phyloP scores from a whole-genome alignment of 495 filamentous ascomycete genomes.

The Penicillium roqueforti region DNA sequence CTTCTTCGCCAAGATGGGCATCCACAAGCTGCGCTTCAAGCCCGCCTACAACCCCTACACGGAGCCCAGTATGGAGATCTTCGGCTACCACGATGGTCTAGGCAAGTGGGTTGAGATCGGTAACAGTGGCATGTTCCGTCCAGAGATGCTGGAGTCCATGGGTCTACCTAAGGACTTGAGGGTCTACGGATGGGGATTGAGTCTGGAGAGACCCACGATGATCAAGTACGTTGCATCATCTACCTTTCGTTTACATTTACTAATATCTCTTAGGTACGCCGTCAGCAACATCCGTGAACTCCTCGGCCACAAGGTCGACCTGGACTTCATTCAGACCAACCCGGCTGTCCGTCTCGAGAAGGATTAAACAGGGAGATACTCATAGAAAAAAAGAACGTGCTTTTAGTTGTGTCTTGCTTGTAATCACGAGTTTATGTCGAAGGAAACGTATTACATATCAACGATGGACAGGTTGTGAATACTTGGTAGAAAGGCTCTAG shows the following conservation, averaged over 20 bases:
- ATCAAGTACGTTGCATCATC: constrained; percentile 62
- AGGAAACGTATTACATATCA: constrained; percentile 27
- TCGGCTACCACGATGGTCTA: constrained; percentile 85
- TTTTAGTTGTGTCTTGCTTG: constrained; percentile 22
- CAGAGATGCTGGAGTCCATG: constrained; percentile 92
- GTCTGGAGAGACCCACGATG: constrained; percentile 93
- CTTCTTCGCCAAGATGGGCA: constrained; percentile 95
- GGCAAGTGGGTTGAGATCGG: constrained; percentile 95
- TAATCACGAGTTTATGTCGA: constrained; percentile 27
- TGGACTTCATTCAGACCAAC: constrained; percentile 76
- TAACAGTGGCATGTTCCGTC: constrained; percentile 96
- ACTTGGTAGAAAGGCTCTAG: not conserved
- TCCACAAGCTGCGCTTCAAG: constrained; percentile 85
- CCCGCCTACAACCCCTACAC: constrained; percentile 98
- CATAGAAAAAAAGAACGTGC: constrained; percentile 17
- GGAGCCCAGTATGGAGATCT: constrained; percentile 97
- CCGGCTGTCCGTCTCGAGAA: constrained; percentile 80
- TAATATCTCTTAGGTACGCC: constrained; percentile 50
- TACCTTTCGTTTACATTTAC: not conserved
- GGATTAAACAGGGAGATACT: constrained; percentile 43
- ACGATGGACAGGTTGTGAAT: constrained; percentile 27
- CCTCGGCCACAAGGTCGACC: constrained; percentile 78
- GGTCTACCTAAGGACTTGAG: constrained; percentile 81
- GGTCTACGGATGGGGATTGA: constrained; percentile 89
- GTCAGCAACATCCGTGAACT: constrained; percentile 82